Base-by-base conservation (phyloP, 352 stramenopile genomes). In the Peronospora destructor region DNA sequence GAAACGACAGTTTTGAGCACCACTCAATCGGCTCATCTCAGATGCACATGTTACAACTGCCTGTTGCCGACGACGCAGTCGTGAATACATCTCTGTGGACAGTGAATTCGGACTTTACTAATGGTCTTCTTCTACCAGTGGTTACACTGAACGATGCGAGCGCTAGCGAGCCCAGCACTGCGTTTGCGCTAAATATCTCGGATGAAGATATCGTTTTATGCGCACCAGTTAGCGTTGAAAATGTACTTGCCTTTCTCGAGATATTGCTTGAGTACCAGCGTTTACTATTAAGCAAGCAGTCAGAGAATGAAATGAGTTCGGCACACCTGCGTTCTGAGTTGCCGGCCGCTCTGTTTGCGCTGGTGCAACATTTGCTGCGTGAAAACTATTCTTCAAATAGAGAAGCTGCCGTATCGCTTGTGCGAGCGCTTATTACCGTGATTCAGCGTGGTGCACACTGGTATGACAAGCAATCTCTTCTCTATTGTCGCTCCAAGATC, bases 401-500 rank as follows among this genome's bases (percentile, higher is more conserved):
- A 0, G 62, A 74, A 33, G 63, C 73, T 23, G 81, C 75, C 6
- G 72, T 89, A 6, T 63, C 77, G 2, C 57, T 94, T 1, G 69
- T 91, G 16, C 75, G 84, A 23, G 62, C 64, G 6, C 53, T 94
- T 5, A 88, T 89, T 42, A 63, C 68, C 2, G 45, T 91, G 10
- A 71, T 89, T 13, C 71, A 84, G 35, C 66, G 59, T 3, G 80
- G 81, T 13, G 66, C 73, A n/a, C 42, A 47, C 13, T 94, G 84
- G 84, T 70, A 73, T 39, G 74, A 87, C 59, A 86, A 83, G 36
- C 55, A 71, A 21, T 79, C 79, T 1, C 49, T 91, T 36, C 59
- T 94, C 1, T 94, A 85, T 36, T 91, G 81, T 45, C 79, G 84
- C 14, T 92, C 81, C 2, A 91, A 89, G 62, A 90, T 94, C 35